Evolutionary conservation across 208 protist species (phyloP), one percentile per base, ranked within the genome.

Genomic region (Strigomonas culicis): DNA sequence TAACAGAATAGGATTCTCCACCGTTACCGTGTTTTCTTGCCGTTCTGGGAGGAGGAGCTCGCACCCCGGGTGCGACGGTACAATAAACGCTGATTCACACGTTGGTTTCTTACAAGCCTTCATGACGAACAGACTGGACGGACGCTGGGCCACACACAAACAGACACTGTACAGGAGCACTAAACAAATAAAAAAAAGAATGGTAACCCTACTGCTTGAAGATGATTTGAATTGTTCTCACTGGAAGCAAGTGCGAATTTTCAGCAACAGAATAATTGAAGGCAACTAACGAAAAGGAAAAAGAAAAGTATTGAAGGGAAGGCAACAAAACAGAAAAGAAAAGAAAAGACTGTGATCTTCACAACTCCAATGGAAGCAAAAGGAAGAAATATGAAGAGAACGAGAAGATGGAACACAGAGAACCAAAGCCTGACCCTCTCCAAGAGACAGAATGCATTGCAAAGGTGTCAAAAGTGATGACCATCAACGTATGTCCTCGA

Each of bases 301-400:
- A 21, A 31, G 7, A 57, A 57, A 57, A 21, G 51, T 31, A 59
- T 32, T 8, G 49, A 63, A 53, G 41, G 47, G 2, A 25, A 15
- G 36, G 21, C 4, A 28, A 2, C 36, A 27, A 6, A 7, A 64
- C n/a, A 22, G 43, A 36, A 46, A 44, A 60, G 22, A 44, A 60
- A 8, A 46, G 4, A 36, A 17, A 60, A 34, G 43, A 34, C 22
- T 22, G 7, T 50, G 30, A 46, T 60, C 6, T 60, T 13, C 6
- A 41, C 36, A 41, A 13, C 36, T 6, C 6, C 36, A 41, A 13
- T 41, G 13, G 36, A 41, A 6, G 36, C 13, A 17, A 17, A 41
- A 41, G 13, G 13, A 41, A 41, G 8, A 41, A 41, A 41, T 17
- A 41, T 17, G 8, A 41, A 41, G 36, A 41, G 8, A 17, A 41